Conservation (phyloP, 345 rosid species). For the Sonneratia caseolaris region DNA sequence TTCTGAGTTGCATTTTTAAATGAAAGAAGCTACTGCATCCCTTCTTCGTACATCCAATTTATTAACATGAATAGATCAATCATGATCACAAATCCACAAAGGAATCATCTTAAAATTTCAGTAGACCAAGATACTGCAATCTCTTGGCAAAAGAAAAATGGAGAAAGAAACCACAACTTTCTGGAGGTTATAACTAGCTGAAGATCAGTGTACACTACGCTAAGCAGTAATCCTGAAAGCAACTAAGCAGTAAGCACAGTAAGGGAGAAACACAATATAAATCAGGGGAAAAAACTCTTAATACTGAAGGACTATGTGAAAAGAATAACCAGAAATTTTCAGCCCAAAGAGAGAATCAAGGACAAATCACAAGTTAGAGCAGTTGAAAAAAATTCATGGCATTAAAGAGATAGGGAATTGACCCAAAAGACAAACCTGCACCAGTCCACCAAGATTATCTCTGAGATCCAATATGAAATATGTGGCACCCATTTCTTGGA, state of each 20-base stretch:
- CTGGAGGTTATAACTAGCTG: no score
- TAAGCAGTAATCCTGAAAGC: neutral
- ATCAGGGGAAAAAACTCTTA: neutral
- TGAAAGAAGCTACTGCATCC: neutral
- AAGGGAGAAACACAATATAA: neutral
- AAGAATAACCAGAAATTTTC: neutral
- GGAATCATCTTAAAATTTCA: neutral
- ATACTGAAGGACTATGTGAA: neutral
- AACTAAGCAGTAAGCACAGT: neutral
- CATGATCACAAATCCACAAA: neutral
- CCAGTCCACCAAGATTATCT: slow-evolving; percentile 96
- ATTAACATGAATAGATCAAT: neutral
- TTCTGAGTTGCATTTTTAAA: neutral
- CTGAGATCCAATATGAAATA: slow-evolving; percentile 84
- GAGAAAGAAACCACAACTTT: no score
- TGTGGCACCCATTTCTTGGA: slow-evolving; percentile 80
- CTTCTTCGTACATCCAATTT: neutral
- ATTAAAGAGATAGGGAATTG: neutral
- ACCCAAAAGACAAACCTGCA: slow-evolving; percentile 39
- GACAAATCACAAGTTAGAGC: neutral
- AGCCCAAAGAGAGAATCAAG: neutral
- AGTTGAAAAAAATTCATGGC: neutral
- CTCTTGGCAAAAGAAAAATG: neutral
- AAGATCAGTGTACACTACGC: neutral
- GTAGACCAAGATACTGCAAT: neutral